Conservation (phyloP, 148 eudicot species). For the Polygonum maritimum region DNA sequence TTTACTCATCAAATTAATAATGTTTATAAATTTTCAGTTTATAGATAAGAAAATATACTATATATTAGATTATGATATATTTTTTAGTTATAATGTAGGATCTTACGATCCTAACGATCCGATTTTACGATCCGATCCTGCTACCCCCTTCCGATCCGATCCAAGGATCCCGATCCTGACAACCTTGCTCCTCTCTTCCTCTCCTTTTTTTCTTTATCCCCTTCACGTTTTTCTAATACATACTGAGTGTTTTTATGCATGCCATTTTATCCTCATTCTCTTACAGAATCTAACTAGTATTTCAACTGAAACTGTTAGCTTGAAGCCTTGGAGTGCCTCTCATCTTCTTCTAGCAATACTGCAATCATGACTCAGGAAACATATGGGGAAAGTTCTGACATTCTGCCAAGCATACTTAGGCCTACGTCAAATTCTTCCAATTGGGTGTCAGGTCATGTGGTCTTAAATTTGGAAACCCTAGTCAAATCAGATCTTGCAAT, state of each 20-base stretch:
- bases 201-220: background rate
- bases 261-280: slow-evolving; percentile 2
- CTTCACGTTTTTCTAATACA: background rate
- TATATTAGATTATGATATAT: too few relatives aligned
- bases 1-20: too few relatives aligned
- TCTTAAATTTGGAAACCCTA: slow-evolving; percentile 36
- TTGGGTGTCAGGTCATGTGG: slow-evolving; percentile 64
- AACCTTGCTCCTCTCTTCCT: background rate
- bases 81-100: too few relatives aligned
- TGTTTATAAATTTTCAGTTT: too few relatives aligned
- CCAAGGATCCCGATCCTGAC: too few relatives aligned
- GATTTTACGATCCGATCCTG: too few relatives aligned
- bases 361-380: slow-evolving; percentile 37
- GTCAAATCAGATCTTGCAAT: slow-evolving; percentile 63
- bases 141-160: too few relatives aligned
- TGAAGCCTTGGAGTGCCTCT: slow-evolving; percentile 85
- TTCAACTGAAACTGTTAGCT: slow-evolving; percentile 30
- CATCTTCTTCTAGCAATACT: slow-evolving; percentile 38
- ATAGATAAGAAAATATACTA: too few relatives aligned
- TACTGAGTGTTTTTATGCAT: background rate
- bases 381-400: slow-evolving; percentile 27
- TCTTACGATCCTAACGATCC: too few relatives aligned
- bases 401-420: slow-evolving; percentile 30
- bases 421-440: slow-evolving; percentile 47
- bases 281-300: slow-evolving; percentile 5